Conservation (phyloP, 2,329 filamentous ascomycete genomes). For the Phialophora tarda region DNA sequence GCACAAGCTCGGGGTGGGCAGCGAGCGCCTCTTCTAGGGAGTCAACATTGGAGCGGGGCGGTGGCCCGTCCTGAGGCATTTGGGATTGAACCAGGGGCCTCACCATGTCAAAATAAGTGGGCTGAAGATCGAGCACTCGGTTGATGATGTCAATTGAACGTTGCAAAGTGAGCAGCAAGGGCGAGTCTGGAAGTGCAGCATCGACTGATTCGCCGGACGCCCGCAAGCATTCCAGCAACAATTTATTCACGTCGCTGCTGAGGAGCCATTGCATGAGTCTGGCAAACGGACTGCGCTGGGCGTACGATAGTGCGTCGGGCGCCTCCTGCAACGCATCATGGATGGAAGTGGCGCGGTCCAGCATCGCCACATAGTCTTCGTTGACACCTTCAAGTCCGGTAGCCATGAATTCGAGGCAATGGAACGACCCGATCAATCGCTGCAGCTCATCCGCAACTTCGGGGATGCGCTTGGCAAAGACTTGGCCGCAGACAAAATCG, state of each 20-base stretch:
- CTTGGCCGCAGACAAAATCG: conserved; percentile 83
- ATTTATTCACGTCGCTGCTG: conserved; percentile 83
- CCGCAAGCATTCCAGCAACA: conserved; percentile 78
- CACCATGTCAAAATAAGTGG: conserved; percentile 89
- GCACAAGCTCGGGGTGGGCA: conserved; percentile 76
- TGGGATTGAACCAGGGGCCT: conserved; percentile 68
- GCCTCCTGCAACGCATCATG: conserved; percentile 24
- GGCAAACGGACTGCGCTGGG: conserved; percentile 87
- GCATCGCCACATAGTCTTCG: conserved; percentile 74
- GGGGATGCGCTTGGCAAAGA: conserved; percentile 71
- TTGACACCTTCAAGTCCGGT: conserved; percentile 87
- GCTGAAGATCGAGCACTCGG: conserved; percentile 81
- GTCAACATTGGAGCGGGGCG: conserved; percentile 46
- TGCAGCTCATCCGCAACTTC: conserved; percentile 72
- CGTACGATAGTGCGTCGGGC: conserved; percentile 66
- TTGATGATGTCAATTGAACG: conserved; percentile 84
- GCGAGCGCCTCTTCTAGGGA: conserved; percentile 92
- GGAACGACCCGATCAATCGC: conserved; percentile 73
- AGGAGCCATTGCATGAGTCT: conserved; percentile 98
- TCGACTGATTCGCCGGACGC: conserved; percentile 76
- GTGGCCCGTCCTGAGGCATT: conserved; percentile 13
- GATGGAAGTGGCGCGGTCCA: conserved; percentile 27
- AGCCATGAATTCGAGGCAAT: conserved; percentile 82
- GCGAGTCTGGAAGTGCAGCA: conserved; percentile 75
- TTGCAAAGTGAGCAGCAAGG: conserved; percentile 77